These are phyloP conservation scores for Reutealis trisperma DNA, from an alignment of 345 rosid genomes.

Conservation along the genomic window DNA sequence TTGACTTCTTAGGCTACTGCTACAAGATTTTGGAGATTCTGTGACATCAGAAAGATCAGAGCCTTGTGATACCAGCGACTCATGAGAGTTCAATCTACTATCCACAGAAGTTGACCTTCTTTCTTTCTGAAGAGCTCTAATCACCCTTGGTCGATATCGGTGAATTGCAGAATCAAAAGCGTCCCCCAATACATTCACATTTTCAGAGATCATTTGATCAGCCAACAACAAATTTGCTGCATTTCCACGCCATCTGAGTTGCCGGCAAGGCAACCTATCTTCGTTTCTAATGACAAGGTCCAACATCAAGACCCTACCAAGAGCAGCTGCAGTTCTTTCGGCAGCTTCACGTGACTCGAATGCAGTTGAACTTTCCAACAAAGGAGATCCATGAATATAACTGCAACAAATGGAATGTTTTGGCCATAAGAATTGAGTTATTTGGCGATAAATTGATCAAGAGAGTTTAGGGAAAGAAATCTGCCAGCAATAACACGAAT, in stretches of 20 bases:
- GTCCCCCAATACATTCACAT: conserved; percentile 58
- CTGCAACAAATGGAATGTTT: conserved; percentile 43
- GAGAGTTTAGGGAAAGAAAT: neutral
- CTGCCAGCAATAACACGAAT: neutral
- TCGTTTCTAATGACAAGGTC: conserved; percentile 96
- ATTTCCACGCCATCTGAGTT: conserved; percentile 98
- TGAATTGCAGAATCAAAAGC: conserved; percentile 79
- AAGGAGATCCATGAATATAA: conserved; percentile 94
- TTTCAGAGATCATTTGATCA: conserved; percentile 52
- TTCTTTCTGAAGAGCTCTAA: conserved; percentile 79
- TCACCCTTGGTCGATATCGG: conserved; percentile 67
- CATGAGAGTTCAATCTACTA: conserved; percentile 53
- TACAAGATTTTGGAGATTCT: conserved; percentile 63
- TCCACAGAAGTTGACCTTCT: conserved; percentile 86
- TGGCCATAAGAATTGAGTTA: conserved; percentile 20
- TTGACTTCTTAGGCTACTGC: conserved; percentile 49
- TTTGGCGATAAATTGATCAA: neutral
- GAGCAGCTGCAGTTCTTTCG: conserved; percentile 78
- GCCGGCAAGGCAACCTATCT: conserved; percentile 92
- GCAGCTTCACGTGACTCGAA: conserved; percentile 70
- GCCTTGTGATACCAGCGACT: conserved; percentile 46
- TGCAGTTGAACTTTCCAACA: conserved; percentile 76
- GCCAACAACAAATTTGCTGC: conserved; percentile 85
- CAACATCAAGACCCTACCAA: conserved; percentile 86
- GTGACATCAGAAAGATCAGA: conserved; percentile 71